Percentiles rank a stretch among this genome's conserved stretches.
Conservation (phyloP, 805 yeast species). For the Wickerhamomyces strasburgensis region DNA sequence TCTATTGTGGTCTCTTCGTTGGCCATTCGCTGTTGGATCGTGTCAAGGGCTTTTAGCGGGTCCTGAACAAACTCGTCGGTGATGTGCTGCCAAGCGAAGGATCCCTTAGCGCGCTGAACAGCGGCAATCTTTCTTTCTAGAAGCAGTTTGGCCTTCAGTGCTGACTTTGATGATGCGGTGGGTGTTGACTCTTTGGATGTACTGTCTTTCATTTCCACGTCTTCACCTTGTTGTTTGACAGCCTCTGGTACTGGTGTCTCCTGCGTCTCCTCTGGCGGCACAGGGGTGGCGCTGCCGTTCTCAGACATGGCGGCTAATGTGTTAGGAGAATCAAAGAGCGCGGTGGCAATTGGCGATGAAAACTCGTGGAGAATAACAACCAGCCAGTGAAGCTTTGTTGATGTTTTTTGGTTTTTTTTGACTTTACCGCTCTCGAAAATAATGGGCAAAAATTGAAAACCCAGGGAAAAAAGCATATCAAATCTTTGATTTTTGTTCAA, state of each 20-base stretch:
- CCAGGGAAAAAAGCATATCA: too few species aligned
- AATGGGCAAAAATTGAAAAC: too few species aligned
- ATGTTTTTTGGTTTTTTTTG: too few species aligned
- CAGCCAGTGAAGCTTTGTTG: neutral
- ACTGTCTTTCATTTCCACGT: constrained; percentile 11
- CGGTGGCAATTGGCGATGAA: neutral
- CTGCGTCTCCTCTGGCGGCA: too few species aligned
- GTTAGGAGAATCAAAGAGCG: neutral
- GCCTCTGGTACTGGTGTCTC: neutral
- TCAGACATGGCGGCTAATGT: neutral
- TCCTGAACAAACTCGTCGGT: neutral
- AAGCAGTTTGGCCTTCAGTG: neutral
- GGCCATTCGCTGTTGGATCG: constrained; percentile 2
- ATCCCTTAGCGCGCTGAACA: neutral
- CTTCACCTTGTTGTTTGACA: constrained; percentile 2
- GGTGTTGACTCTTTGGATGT: too few species aligned
- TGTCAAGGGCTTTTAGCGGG: neutral
- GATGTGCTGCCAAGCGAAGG: neutral
- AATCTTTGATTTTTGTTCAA: too few species aligned
- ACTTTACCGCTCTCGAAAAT: too few species aligned
- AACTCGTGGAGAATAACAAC: neutral
- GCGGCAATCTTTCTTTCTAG: neutral
- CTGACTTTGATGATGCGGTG: too few species aligned
- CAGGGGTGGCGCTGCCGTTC: constrained; percentile 1
- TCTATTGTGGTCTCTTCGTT: constrained; percentile 5